Conservation (phyloP, 2,329 filamentous ascomycete species). For the Exophiala bonariae region DNA sequence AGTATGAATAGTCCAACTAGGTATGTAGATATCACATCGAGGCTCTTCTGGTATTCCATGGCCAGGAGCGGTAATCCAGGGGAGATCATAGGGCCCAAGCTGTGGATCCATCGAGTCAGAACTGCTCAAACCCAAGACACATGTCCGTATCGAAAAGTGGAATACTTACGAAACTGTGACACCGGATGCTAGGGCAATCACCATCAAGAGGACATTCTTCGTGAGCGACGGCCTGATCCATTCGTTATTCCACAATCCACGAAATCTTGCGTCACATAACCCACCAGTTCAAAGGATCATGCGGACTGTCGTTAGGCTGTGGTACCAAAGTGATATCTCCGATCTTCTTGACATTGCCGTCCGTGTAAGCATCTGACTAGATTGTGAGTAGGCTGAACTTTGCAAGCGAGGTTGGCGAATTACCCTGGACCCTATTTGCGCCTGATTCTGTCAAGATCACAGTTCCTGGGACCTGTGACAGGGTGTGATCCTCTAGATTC, state of each 20-base stretch:
- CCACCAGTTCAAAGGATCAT: too few relatives aligned
- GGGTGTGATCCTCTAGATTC: constrained; percentile 30
- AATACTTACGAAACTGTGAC: constrained; percentile 29
- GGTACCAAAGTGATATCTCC: too few relatives aligned
- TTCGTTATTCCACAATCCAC: neutral
- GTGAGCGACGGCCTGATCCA: constrained; percentile 21
- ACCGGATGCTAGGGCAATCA: constrained; percentile 19
- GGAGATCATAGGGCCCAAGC: constrained; percentile 43
- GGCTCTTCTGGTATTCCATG: constrained; percentile 37
- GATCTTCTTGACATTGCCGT: too few relatives aligned
- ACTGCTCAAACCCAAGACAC: too few relatives aligned
- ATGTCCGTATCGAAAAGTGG: constrained; percentile 8
- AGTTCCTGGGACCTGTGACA: constrained; percentile 31
- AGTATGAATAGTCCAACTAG: constrained; percentile 38
- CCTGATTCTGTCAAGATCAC: neutral
- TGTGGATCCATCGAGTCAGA: neutral
- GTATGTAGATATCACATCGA: constrained; percentile 38
- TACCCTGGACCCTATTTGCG: neutral
- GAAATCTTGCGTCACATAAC: too few relatives aligned
- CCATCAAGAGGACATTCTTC: constrained; percentile 30
- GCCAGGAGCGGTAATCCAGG: constrained; percentile 38
- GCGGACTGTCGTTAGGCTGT: too few relatives aligned
- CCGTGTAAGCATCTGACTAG: too few relatives aligned
- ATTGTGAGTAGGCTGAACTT: too few relatives aligned
- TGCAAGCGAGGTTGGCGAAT: too few relatives aligned